Evolutionary conservation across 2,329 filamentous ascomycete species (phyloP).

Genomic region (Colletotrichum gloeosporioides): DNA sequence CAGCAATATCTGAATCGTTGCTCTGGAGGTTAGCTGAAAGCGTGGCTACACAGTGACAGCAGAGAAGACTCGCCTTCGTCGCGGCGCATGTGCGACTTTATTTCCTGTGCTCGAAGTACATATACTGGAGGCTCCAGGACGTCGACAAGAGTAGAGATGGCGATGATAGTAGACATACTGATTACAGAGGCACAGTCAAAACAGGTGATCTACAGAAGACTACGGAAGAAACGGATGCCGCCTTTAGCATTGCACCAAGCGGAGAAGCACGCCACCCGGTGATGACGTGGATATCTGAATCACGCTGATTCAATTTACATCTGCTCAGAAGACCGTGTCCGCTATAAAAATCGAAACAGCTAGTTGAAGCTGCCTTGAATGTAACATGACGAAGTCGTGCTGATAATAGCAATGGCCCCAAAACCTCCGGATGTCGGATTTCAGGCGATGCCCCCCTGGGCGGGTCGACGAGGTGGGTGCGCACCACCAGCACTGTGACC

Average conservation of each 20-base stretch:
- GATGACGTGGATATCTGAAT: neutral
- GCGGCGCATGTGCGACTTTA: neutral
- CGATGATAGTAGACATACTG: neutral
- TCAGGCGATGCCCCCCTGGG: neutral
- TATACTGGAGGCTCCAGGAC: neutral
- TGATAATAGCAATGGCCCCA: neutral
- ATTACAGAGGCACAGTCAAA: neutral
- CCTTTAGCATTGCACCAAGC: neutral
- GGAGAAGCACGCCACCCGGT: neutral
- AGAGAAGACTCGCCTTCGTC: neutral
- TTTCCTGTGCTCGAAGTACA: neutral
- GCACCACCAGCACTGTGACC: neutral
- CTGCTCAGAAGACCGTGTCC: neutral
- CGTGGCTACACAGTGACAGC: neutral
- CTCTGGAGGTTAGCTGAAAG: neutral
- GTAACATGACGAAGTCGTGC: neutral
- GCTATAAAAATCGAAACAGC: neutral
- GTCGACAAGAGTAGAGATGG: neutral
- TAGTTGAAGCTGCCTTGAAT: neutral
- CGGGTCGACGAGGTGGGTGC: neutral
- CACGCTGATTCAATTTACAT: neutral
- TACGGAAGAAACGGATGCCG: neutral
- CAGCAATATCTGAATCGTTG: neutral
- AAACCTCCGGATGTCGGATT: neutral
- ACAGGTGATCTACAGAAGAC: neutral